These are phyloP conservation scores for Leishmania martiniquensis DNA, from an alignment of 208 protist species.

Conservation along the genomic window DNA sequence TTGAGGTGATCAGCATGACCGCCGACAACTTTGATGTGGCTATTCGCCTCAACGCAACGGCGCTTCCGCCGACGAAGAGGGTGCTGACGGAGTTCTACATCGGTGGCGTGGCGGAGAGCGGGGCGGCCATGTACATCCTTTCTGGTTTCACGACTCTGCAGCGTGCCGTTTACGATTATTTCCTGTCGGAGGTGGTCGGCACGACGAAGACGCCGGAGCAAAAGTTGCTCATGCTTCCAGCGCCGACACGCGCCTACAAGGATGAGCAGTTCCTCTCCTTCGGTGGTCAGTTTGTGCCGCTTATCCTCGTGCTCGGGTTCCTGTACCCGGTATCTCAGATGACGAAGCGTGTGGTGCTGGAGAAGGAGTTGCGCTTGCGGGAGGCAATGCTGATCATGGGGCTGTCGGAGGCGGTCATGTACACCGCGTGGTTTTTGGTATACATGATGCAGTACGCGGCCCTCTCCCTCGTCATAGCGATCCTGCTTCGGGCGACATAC, in stretches of 20 bases:
- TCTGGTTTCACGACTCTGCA: conserved; percentile 62
- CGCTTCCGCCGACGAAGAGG: conserved; percentile 37
- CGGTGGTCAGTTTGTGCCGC: conserved; percentile 49
- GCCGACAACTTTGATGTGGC: conserved; percentile 39
- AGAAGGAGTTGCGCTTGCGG: conserved; percentile 87
- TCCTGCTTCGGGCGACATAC: conserved; percentile 61
- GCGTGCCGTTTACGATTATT: conserved; percentile 39
- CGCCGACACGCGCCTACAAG: conserved; percentile 46
- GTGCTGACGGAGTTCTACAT: conserved; percentile 33
- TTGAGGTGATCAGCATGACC: conserved; percentile 44
- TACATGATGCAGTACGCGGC: conserved; percentile 59
- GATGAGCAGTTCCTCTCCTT: conserved; percentile 51
- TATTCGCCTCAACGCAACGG: conserved; percentile 59
- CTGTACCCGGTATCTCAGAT: conserved; percentile 80
- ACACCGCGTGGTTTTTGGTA: conserved; percentile 62
- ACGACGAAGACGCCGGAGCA: conserved; percentile 30
- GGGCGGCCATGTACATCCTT: conserved; percentile 45
- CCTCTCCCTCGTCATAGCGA: conserved; percentile 54
- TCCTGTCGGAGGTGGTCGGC: conserved; percentile 36
- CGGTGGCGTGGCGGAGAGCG: conserved; percentile 28
- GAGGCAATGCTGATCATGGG: conserved; percentile 91
- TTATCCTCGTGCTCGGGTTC: conserved; percentile 79
- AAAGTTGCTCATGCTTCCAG: conserved; percentile 40
- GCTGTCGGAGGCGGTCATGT: conserved; percentile 61
- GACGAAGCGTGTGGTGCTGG: conserved; percentile 79